A percentile compares a stretch with the other conserved stretches of the same genome.
Evolutionary conservation across 2,329 filamentous ascomycete genomes (phyloP).

Genomic region (Thielaviopsis euricoi): DNA sequence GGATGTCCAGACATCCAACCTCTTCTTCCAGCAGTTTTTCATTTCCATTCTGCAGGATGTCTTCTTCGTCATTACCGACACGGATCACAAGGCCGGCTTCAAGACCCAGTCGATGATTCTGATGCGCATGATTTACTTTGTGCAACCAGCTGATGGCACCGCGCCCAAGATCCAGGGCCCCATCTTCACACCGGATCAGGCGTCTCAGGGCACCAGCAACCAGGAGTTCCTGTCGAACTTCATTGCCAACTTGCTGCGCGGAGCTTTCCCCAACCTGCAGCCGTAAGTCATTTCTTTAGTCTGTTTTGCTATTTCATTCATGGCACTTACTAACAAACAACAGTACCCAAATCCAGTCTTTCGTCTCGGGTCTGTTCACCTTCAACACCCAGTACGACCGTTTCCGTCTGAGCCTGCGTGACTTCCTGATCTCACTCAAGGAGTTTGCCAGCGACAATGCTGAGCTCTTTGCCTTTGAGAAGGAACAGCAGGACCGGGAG

Average conservation of each 20-base stretch:
- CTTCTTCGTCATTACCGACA: conserved; percentile 94
- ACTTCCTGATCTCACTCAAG: conserved; percentile 94
- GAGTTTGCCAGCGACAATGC: conserved; percentile 94
- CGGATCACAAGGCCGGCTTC: conserved; percentile 96
- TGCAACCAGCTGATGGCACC: conserved; percentile 52
- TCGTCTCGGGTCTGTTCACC: conserved; percentile 78
- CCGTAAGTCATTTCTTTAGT: conserved; percentile 42
- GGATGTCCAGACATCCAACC: conserved; percentile 68
- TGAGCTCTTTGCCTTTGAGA: conserved; percentile 84
- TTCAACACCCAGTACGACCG: conserved; percentile 79
- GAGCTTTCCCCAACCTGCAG: conserved; percentile 85
- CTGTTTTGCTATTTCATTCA: not conserved
- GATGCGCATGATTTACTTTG: conserved; percentile 90
- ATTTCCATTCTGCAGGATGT: conserved; percentile 91
- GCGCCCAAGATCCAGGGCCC: conserved; percentile 81
- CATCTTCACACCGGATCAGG: conserved; percentile 75
- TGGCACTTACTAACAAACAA: conserved; percentile 20
- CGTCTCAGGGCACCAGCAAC: conserved; percentile 68
- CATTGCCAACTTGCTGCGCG: conserved; percentile 67
- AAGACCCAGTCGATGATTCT: conserved; percentile 92
- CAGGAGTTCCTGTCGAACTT: conserved; percentile 81
- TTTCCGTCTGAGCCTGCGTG: conserved; percentile 89
- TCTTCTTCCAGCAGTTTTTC: conserved; percentile 98
- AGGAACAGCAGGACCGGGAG: conserved; percentile 77
- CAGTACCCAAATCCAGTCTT: conserved; percentile 72